Base-by-base conservation (phyloP, 371 early-diverging fungal genomes). In the Chytridiales sp. region DNA sequence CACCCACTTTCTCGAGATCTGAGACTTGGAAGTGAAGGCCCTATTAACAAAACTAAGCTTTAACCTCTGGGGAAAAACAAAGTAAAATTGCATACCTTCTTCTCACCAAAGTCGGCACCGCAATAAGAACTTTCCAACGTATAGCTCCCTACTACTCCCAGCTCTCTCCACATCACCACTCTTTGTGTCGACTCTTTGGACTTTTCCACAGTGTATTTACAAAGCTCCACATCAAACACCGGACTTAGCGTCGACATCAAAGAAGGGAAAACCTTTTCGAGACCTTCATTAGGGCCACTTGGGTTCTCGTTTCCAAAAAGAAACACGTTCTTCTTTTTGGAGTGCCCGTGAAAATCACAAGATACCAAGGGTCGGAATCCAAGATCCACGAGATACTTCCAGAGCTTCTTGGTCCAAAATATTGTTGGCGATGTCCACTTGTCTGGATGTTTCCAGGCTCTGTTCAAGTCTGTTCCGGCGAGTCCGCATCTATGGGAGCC, bases 291-390 rank as follows among this genome's bases (percentile, higher is more conserved):
- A 32, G 64, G 49, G 4, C 66, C 66, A 3, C 35, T 24, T 17
- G 44, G 51, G 57, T 68, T 73, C 38, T 74, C 74, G 52, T 70
- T 69, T 4, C 76, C 76, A 59, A 75, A 78, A 5, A 78, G 34
- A 64, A 78, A 78, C 0, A 73, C 66, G 47, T 74, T 76, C 56
- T 78, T 78, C 32, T 67, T 66, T 30, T 70, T 60, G 9, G 79
- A 78, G 53, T 78, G 79, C 0, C 76, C 78, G 56, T 78, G 78
- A 41, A 78, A 72, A 49, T 78, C 78, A 56, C 74, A 74, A 0
- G 66, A 49, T 36, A 72, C 46, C 34, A 57, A 42, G 9, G 54
- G 55, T 15, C 56, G 70, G 43, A 59, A 36, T 22, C 38, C 39
- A 44, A 54, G 24, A 31, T 55, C 65, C 1, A 65, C 60, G 22